Base-by-base conservation (phyloP, 73 alveolate species). In the Durusdinium trenchii region DNA sequence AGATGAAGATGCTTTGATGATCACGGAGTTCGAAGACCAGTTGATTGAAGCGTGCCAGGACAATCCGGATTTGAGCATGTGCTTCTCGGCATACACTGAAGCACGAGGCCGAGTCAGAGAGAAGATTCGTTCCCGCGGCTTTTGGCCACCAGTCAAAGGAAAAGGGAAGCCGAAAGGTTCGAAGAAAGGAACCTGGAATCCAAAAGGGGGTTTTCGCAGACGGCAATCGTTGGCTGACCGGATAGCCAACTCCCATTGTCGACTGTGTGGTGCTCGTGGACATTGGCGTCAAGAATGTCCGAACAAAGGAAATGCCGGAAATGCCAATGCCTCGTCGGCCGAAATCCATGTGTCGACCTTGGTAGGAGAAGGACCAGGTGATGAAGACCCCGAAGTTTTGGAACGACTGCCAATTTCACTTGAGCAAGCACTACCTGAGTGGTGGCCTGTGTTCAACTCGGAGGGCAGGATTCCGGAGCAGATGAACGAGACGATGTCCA, bases 281-380 rank as follows among this genome's bases (percentile, higher is more conserved):
- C 84, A 71, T 35, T 71, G 84, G 84, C n/a, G 42, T 2, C 42
- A 51, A 51, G 84, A 71, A 38, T 71, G 84, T 35, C 84, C 84
- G 1, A 30, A 16, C 30, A 36, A 36, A 51, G 51, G 42, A 4
- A 26, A 2, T 6, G 42, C 16, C 52, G 43, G 26, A 10, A 38
- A 71, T 2, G 84, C n/a, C n/a, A 51, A 36, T 71, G 52, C 10
- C 51, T 38, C n/a, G n/a, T n/a, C n/a, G n/a, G n/a, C n/a, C n/a
- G n/a, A n/a, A n/a, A n/a, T n/a, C n/a, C n/a, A n/a, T n/a, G 12
- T 1, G 52, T 71, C 51, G 51, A 1, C 52, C 1, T 36, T 5
- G 9, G 30, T 35, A 35, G 30, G n/a, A 38, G 42, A 26, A n/a
- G n/a, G n/a, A n/a, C 32, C 9, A 5, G 26, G 1, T 1, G 35